Conservation (phyloP, 345 rosid genomes). For the Dipteronia sinensis region DNA sequence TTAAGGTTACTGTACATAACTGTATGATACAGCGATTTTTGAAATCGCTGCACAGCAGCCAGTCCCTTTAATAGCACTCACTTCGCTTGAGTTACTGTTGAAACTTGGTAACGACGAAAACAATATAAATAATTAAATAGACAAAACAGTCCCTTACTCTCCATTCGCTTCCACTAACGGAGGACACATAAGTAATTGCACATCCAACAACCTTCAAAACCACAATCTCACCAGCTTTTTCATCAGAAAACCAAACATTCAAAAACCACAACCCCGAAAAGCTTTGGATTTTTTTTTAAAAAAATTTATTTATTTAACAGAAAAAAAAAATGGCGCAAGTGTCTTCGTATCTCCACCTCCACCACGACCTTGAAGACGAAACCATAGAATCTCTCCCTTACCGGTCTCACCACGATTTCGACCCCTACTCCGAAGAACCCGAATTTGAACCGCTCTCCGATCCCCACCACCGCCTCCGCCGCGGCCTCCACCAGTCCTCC, state of each 20-base stretch:
- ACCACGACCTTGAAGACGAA: constrained; percentile 18
- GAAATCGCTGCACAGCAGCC: no score
- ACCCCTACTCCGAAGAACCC: constrained; percentile 34
- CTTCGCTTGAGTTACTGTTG: not conserved
- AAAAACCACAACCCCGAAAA: not conserved
- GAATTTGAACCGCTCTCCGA: constrained; percentile 24
- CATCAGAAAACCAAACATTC: not conserved
- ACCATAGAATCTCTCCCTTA: constrained; percentile 40
- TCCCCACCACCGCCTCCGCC: constrained; percentile 10
- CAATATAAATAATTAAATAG: not conserved
- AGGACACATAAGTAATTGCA: not conserved
- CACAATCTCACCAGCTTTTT: not conserved
- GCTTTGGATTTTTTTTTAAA: not conserved
- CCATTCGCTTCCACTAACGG: no score
- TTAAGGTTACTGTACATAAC: no score
- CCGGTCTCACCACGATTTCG: constrained; percentile 35
- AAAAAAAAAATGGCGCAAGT: constrained; percentile 26
- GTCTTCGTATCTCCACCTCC: constrained; percentile 35
- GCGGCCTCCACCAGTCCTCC: not conserved
- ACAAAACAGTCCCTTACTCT: not conserved
- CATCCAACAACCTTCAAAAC: not conserved
- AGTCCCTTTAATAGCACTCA: no score
- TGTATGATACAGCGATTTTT: no score
- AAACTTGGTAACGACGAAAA: not conserved
- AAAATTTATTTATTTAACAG: no score